Evolutionary conservation across 257 asterid genomes (phyloP).

Genomic region (Solanum rostratum): DNA sequence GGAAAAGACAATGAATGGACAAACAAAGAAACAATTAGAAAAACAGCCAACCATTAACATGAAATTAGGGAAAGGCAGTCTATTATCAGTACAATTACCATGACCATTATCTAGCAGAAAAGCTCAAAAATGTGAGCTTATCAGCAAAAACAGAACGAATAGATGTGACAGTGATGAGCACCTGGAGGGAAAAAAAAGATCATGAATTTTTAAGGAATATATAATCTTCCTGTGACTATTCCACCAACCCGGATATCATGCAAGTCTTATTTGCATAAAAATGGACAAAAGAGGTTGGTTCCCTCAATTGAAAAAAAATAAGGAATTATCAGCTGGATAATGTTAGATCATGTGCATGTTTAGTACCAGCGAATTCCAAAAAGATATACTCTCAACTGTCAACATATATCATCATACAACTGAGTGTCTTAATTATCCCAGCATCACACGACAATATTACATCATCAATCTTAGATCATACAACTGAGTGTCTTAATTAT

Average conservation of each 20-base stretch:
- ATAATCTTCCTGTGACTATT: not conserved
- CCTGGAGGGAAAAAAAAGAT: not conserved
- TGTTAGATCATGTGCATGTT: not conserved
- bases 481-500: not conserved
- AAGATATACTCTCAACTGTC: not conserved
- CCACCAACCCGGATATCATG: not conserved
- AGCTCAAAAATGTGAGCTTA: not conserved
- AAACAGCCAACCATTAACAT: not conserved
- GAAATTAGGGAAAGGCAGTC: not conserved
- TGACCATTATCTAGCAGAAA: not conserved
- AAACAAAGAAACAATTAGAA: not conserved
- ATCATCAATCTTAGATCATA: not conserved
- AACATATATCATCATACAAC: not conserved
- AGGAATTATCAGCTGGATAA: not conserved
- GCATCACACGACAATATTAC: not conserved
- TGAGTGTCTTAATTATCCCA: not conserved
- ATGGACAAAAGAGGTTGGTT: not conserved
- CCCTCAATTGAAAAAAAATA: not conserved
- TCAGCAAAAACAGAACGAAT: not conserved
- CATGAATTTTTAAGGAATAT: not conserved
- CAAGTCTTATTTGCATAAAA: not conserved
- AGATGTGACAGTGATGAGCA: not conserved
- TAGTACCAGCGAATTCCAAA: not conserved
- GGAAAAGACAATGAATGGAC: not conserved
- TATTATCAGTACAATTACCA: not conserved